Evolutionary conservation across 208 protist genomes (phyloP), one percentile per base, ranked within the genome.

Genomic region (Acanthamoeba triangularis): DNA sequence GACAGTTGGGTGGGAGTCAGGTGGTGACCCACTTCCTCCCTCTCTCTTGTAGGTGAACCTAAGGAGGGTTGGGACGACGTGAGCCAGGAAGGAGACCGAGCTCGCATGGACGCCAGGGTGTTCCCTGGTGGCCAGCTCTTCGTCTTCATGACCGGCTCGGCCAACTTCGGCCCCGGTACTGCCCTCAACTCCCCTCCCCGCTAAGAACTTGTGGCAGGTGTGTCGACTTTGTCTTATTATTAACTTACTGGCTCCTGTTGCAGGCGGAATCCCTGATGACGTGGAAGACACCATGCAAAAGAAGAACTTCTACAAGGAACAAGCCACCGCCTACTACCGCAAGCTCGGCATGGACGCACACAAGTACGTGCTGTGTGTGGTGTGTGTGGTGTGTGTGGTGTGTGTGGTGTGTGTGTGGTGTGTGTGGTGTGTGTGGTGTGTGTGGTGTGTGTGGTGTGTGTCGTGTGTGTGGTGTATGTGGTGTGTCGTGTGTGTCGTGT

Each of bases 131-230:
- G 82, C 30, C 82, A 65, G 54, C 52, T 90, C 3, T 59, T 90
- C 14, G 82, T 90, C 47, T 90, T 90, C 49, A 90, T 90, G 82
- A 90, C 47, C 20, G 82, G 82, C 82, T n/a, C 52, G 20, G 47
- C 52, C 41, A 90, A 90, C 44, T 65, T 90, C 30, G 82, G 82
- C 18, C 82, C 82, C 10, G 82, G 82, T 67, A 90, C n/a, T 0
- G 49, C 7, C 13, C 61, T 28, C 44, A 28, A 8, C 65, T 20
- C 65, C 23, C 63, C 20, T 4, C 28, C 65, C 0, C 65, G 14
- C 18, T n/a, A n/a, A n/a, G n/a, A n/a, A n/a, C n/a, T n/a, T n/a
- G n/a, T n/a, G n/a, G n/a, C n/a, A n/a, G n/a, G n/a, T n/a, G n/a
- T n/a, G n/a, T n/a, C n/a, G n/a, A n/a, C n/a, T n/a, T n/a, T n/a